These are phyloP conservation scores for Sicyos edulis DNA, from an alignment of 306 rosid species.

Conservation along the genomic window DNA sequence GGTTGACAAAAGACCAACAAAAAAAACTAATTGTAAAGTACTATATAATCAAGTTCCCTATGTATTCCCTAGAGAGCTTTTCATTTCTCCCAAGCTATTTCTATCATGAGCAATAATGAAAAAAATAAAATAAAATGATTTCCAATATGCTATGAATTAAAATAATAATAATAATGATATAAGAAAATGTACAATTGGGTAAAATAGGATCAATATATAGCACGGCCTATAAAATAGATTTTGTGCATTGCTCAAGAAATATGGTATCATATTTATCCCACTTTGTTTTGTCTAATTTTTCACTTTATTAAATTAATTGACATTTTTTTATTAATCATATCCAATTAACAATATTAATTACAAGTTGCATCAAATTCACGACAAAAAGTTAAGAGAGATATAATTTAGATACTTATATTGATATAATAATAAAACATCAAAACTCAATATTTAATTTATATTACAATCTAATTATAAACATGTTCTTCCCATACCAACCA, in stretches of 20 bases:
- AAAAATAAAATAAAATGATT: too few species aligned
- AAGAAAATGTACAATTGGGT: background rate
- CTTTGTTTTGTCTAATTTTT: background rate
- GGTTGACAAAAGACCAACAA: background rate
- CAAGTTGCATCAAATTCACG: background rate
- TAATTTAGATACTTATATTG: too few species aligned
- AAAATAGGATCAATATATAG: background rate
- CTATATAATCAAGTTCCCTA: background rate
- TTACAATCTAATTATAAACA: too few species aligned
- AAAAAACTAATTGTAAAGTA: constrained; percentile 9
- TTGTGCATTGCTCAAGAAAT: background rate
- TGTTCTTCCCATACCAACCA: too few species aligned
- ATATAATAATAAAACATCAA: background rate
- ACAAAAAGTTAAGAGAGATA: too few species aligned
- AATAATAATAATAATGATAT: background rate
- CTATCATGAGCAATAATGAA: background rate
- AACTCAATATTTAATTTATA: background rate
- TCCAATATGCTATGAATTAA: too few species aligned
- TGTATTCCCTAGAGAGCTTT: background rate
- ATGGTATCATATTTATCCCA: background rate
- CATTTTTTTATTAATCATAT: background rate
- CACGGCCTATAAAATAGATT: background rate
- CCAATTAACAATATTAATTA: background rate
- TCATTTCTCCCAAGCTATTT: constrained; percentile 9
- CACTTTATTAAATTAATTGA: background rate